Evolutionary conservation across 192 early-diverging fungal genomes (phyloP), one percentile per base, ranked within the genome.

Genomic region (Podila epigama): DNA sequence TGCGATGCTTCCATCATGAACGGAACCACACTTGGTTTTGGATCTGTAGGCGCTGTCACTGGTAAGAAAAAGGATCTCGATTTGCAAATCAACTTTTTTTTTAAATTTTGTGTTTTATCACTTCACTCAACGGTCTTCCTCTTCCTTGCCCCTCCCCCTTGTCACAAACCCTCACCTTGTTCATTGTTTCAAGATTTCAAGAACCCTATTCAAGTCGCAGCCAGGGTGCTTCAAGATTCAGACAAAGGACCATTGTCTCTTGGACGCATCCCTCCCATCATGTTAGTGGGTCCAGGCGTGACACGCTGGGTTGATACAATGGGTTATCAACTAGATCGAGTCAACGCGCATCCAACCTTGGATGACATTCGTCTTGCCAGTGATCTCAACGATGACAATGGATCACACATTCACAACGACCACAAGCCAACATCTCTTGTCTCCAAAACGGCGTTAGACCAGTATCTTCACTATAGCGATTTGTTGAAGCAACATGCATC

Each of bases 1-100:
- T 95, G 94, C 63, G 96, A 97, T 75, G 96, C 96, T 12, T 70
- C 89, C 25, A 77, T 94, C n/a, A 95, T 94, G 93, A 71, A 85
- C 36, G 82, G 87, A 1, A 63, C 78, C 11, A 73, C 82, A 0
- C 85, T 89, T n/a, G 70, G 77, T n/a, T 95, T 94, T 85, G 93
- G 90, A 3, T 92, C 88, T 13, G 89, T 96, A 1, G 94, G 90
- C 0, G 90, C 92, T 12, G 81, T 91, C 2, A 64, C 83, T 50
- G 88, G 89, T 79, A 78, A 77, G 25, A 41, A 15, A n/a, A 8
- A 0, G 6, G 6, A 12, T 28, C 16, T 29, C 25, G 44, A 9
- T n/a, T 27, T 29, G 12, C 10, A 51, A 10, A 37, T 2, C 6
- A 16, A 18, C 44, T 57, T 41, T 18, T 75, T 27, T 25, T 7